A percentile compares a stretch with the other conserved stretches of the same genome.
phyloP scores from a whole-genome alignment of 179 eudicot genomes.

The Amaranthus tricolor region DNA sequence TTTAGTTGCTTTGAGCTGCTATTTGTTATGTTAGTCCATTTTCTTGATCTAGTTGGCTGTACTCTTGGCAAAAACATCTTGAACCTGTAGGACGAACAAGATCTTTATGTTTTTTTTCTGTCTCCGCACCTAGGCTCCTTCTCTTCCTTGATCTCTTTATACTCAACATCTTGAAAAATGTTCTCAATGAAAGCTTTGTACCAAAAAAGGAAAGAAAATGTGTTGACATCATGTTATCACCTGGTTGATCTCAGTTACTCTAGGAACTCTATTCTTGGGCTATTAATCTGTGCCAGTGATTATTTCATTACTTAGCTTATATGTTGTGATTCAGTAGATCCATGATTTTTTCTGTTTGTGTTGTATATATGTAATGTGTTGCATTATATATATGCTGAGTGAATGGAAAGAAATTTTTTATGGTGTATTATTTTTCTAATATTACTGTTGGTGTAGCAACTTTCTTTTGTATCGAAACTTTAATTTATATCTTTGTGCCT shows the following conservation, averaged over 20 bases:
- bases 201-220: neutral
- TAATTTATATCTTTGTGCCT: neutral
- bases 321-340: neutral
- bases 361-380: neutral
- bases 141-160: neutral
- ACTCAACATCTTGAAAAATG: neutral
- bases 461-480: neutral
- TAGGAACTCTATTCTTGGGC: neutral
- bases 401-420: neutral
- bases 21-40: neutral
- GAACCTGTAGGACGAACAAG: neutral
- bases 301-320: neutral
- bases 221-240: neutral
- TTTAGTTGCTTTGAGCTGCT: neutral
- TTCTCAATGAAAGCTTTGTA: neutral
- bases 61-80: neutral
- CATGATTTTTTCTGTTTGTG: neutral
- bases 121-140: neutral
- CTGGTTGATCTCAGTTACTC: neutral
- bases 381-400: neutral
- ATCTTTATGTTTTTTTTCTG: neutral
- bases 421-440: neutral
- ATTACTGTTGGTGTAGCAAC: neutral
- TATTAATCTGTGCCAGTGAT: neutral
- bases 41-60: neutral